These are phyloP conservation scores for Ceratocystis cacaofunesta DNA, from an alignment of 2,329 filamentous ascomycete genomes.

Conservation along the genomic window DNA sequence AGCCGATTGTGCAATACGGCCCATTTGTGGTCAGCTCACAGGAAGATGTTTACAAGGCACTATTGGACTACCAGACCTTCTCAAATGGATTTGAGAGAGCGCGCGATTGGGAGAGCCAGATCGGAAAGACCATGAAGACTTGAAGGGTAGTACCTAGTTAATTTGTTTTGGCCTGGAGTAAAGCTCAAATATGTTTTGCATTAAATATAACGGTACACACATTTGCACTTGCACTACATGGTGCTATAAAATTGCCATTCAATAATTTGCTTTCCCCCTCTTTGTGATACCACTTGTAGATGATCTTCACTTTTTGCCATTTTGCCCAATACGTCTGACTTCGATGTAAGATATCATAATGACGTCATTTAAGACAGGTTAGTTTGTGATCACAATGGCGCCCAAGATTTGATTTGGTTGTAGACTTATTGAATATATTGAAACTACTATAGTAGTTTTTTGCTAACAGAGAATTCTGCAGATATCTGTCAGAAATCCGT, in stretches of 20 bases:
- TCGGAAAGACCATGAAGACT: constrained; percentile 57
- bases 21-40: constrained; percentile 65
- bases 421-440: background rate
- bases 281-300: too few species aligned
- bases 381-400: too few species aligned
- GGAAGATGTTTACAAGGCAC: constrained; percentile 60
- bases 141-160: background rate
- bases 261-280: too few species aligned
- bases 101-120: constrained; percentile 67
- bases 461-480: background rate
- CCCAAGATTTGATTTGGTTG: too few species aligned
- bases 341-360: background rate
- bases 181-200: too few species aligned
- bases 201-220: too few species aligned
- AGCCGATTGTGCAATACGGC: constrained; percentile 69
- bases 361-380: background rate
- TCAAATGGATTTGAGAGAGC: constrained; percentile 70
- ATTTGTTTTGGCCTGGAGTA: too few species aligned
- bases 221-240: too few species aligned
- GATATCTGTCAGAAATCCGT: background rate
- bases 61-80: constrained; percentile 58
- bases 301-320: too few species aligned
- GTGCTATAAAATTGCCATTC: too few species aligned
- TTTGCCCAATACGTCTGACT: too few species aligned
- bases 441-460: background rate